These are phyloP conservation scores for Trichoderma reesei DNA, from an alignment of 495 filamentous ascomycete genomes.

Conservation along the genomic window DNA sequence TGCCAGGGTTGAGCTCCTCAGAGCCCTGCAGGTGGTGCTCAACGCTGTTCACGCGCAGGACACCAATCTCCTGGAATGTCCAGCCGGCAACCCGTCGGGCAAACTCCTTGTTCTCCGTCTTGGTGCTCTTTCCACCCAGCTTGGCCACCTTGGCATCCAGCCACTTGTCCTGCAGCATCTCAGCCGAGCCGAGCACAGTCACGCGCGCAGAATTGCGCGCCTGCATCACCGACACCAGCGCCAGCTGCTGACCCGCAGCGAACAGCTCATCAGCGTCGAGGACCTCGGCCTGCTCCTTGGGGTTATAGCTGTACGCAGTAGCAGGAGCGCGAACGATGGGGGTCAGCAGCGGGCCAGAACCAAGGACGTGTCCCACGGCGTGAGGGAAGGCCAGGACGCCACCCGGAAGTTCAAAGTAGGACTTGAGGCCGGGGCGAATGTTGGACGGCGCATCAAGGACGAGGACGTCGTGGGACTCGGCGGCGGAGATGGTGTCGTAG, in stretches of 20 bases:
- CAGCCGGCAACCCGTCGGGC: slow-evolving; percentile 73
- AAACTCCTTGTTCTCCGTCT: slow-evolving; percentile 75
- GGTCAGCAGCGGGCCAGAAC: slow-evolving; percentile 62
- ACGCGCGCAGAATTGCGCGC: slow-evolving; percentile 89
- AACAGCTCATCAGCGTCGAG: slow-evolving; percentile 59
- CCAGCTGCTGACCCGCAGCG: slow-evolving; percentile 71
- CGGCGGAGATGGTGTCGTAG: slow-evolving; percentile 65
- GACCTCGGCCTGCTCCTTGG: slow-evolving; percentile 68
- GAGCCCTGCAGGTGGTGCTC: slow-evolving; percentile 61
- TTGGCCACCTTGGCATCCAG: slow-evolving; percentile 71
- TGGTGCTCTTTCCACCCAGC: slow-evolving; percentile 39
- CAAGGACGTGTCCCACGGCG: slow-evolving; percentile 70
- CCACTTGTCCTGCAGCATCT: slow-evolving; percentile 83
- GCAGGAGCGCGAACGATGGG: slow-evolving; percentile 71
- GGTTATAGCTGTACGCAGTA: slow-evolving; percentile 89
- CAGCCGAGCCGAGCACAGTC: slow-evolving; percentile 73
- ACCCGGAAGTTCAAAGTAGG: slow-evolving; percentile 55
- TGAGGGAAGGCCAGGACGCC: slow-evolving; percentile 71
- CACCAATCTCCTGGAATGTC: slow-evolving; percentile 90
- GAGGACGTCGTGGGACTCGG: slow-evolving; percentile 83
- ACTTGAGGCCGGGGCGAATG: slow-evolving; percentile 58
- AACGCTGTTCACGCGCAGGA: slow-evolving; percentile 74
- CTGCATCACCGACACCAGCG: slow-evolving; percentile 74
- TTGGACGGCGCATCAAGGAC: slow-evolving; percentile 55
- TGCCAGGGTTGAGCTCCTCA: slow-evolving; percentile 62